Conservation (phyloP, 768 basidiomycete genomes). For the Dendrothele bispora region DNA sequence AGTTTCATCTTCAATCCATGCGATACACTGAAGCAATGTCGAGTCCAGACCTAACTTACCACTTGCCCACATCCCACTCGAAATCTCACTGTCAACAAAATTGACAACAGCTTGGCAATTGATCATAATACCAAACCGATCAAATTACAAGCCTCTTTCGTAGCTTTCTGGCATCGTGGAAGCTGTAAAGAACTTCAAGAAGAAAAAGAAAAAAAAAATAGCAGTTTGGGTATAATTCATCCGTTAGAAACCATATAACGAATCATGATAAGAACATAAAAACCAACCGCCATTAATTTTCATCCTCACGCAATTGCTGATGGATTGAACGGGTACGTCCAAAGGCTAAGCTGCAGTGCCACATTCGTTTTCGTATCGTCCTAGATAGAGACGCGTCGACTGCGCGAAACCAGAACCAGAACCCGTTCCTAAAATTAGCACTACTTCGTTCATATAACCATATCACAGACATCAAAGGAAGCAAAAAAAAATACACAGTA, state of each 20-base stretch:
- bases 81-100: conserved; percentile 61
- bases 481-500: too few relatives aligned
- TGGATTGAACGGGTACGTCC: conserved; percentile 51
- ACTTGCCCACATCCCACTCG: conserved; percentile 37
- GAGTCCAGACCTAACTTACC: conserved; percentile 29
- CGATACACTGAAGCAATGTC: background rate
- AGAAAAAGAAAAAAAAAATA: background rate
- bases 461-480: too few relatives aligned
- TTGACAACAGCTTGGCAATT: conserved; percentile 59
- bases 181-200: conserved; percentile 35
- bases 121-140: conserved; percentile 60
- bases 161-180: conserved; percentile 60
- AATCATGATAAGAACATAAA: background rate
- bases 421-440: too few relatives aligned
- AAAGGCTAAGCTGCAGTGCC: conserved; percentile 49
- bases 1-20: background rate
- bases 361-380: conserved; percentile 52
- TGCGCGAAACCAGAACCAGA: too few relatives aligned
- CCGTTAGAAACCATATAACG: background rate
- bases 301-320: conserved; percentile 57
- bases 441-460: too few relatives aligned
- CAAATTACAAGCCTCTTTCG: conserved; percentile 60
- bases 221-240: too few relatives aligned
- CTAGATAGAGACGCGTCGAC: conserved; percentile 47
- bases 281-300: conserved; percentile 54